Percentiles rank a stretch among this genome's conserved stretches.
These are phyloP conservation scores for Stagonosporopsis cucurbitacearum DNA, from an alignment of 2,329 filamentous ascomycete species.

Conservation along the genomic window DNA sequence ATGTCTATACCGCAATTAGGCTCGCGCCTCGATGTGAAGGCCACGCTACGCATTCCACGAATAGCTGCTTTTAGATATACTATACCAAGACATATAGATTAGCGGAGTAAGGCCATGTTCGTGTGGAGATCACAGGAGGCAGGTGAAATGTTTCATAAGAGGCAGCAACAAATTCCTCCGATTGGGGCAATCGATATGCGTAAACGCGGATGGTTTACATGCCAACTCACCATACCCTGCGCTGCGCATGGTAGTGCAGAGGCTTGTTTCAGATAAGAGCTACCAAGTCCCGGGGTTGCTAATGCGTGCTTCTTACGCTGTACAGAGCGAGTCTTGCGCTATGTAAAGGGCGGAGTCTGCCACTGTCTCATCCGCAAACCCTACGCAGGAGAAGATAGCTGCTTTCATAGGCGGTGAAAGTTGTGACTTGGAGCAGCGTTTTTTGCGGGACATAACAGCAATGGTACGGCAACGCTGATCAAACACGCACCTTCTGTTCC, in stretches of 20 bases:
- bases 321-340: neutral
- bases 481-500: no score
- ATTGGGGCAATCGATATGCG: neutral
- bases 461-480: no score
- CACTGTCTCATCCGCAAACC: no score
- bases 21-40: neutral
- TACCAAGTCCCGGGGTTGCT: neutral
- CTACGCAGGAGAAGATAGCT: no score
- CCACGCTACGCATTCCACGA: slow-evolving; percentile 1
- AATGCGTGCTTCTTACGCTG: no score
- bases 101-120: neutral
- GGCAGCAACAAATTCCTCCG: slow-evolving; percentile 9
- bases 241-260: neutral
- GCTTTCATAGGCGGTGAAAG: no score
- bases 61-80: neutral
- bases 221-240: neutral
- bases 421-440: no score
- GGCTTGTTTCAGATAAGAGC: neutral
- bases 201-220: neutral
- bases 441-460: no score
- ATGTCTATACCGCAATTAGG: neutral
- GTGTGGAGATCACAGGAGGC: neutral
- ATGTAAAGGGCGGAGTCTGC: no score
- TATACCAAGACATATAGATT: slow-evolving; percentile 18
- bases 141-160: neutral